These are phyloP conservation scores for Salix dunnii DNA, from an alignment of 345 rosid genomes.

Conservation along the genomic window DNA sequence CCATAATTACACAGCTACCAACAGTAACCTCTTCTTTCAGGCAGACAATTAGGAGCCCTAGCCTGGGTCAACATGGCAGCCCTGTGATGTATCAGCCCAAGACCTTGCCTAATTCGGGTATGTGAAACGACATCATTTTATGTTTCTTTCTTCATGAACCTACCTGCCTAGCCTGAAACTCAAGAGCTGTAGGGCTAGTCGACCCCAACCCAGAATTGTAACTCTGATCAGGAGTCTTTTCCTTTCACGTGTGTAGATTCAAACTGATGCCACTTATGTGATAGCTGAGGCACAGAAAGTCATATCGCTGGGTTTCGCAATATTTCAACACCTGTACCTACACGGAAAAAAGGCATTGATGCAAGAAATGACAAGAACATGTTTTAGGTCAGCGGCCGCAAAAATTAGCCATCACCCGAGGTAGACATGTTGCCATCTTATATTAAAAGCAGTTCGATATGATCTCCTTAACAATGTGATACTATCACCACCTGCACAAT, in stretches of 20 bases:
- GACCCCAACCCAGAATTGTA: too few species aligned
- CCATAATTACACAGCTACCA: not conserved
- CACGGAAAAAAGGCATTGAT: not conserved
- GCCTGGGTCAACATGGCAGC: too few species aligned
- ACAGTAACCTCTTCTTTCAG: too few species aligned
- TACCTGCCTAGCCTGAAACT: too few species aligned
- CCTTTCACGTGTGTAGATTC: not conserved
- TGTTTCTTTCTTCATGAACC: too few species aligned
- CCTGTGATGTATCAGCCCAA: too few species aligned
- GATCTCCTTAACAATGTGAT: not conserved
- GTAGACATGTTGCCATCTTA: not conserved
- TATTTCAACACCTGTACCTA: not conserved
- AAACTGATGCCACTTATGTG: not conserved
- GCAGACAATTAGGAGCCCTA: not conserved
- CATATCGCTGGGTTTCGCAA: not conserved
- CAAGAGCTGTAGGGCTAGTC: too few species aligned
- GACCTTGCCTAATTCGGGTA: too few species aligned
- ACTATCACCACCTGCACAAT: not conserved
- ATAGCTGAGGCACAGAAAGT: not conserved
- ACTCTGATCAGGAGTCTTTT: not conserved
- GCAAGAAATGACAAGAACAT: not conserved
- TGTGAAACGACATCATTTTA: too few species aligned
- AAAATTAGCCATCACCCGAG: not conserved
- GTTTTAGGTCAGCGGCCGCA: not conserved
- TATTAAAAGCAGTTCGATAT: not conserved